Base-by-base conservation (phyloP, 805 yeast species). In the Candida broadrunensis region DNA sequence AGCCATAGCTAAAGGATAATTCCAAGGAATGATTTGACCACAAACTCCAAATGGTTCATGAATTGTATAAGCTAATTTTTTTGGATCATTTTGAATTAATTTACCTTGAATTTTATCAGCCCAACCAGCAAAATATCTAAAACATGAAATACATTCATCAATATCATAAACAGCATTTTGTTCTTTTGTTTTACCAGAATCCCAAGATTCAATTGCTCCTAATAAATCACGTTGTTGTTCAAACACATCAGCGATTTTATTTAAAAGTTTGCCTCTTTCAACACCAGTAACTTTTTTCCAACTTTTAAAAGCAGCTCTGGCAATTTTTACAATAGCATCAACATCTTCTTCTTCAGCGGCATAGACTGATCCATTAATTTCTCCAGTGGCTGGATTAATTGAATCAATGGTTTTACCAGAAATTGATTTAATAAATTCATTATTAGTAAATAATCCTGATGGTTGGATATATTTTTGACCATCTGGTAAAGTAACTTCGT, bases 41-140 rank as follows among this genome's bases (percentile, higher is more conserved):
- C 73, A 66, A 16, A 70, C 73, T 5, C 75, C 75, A 46, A 48
- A 60, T 21, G 75, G 75, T 55, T 83, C 85, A 48, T 81, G 81
- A 39, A 81, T 70, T 19, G 89, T 82, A 63, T 80, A 81, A 26
- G 85, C 85, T 51, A 84, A 68, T 57, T 72, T 73, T 45, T 66
- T 65, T 18, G 75, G 72, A 56, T 65, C 64, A 49, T 63, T 61
- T 50, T 67, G 68, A 48, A 70, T 68, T 35, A 67, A 65, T 35
- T 60, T 65, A 29, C 83, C 83, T 41, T 62, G 65, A 34, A 77
- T 61, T 53, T 78, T 78, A 60, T 78, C 83, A 29, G 81, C 79
- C 81, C 81, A 77, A 21, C 82, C 83, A 25, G 81, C 83, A 59
- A 72, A 78, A 59, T 77, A 78, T 45, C 73, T 65, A 50, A 74